A percentile compares a stretch with the other conserved stretches of the same genome.
phyloP scores from a whole-genome alignment of 352 stramenopile species.

The Aphanomyces cochlioides region DNA sequence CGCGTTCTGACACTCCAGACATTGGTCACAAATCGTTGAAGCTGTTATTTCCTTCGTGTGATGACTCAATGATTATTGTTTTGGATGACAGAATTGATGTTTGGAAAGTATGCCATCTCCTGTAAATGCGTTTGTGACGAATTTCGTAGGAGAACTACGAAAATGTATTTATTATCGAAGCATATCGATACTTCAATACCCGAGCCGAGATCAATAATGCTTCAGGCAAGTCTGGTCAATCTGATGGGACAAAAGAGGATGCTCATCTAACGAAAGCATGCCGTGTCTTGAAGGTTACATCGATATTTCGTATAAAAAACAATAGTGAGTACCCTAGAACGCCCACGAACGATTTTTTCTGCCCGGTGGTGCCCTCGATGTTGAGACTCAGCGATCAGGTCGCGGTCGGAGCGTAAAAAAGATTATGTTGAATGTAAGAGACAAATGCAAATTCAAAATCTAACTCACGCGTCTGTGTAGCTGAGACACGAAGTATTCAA shows the following conservation, averaged over 20 bases:
- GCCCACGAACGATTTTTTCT: conserved; percentile 23
- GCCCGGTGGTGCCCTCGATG: background rate
- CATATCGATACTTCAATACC: conserved; percentile 80
- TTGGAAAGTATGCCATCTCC: conserved; percentile 51
- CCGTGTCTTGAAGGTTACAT: conserved; percentile 52
- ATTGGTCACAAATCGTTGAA: conserved; percentile 86
- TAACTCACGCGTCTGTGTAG: conserved; percentile 33
- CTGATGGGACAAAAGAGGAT: conserved; percentile 32
- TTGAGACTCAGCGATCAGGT: background rate
- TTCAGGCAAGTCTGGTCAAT: conserved; percentile 38
- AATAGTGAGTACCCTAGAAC: background rate
- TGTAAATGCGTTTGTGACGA: background rate
- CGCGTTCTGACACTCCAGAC: conserved; percentile 79
- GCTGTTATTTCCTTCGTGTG: conserved; percentile 76
- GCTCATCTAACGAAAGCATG: conserved; percentile 53
- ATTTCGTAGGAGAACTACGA: conserved; percentile 61
- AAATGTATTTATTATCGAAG: conserved; percentile 84
- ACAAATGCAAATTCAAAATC: conserved; percentile 10
- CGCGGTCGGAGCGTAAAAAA: background rate
- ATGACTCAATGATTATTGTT: conserved; percentile 86
- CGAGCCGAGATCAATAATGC: conserved; percentile 82
- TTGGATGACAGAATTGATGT: conserved; percentile 83
- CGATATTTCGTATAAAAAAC: background rate
- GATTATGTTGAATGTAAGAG: background rate
- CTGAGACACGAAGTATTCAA: conserved; percentile 64